Evolutionary conservation across 768 basidiomycete species (phyloP).

Genomic region (Hygrophoropsis aurantiaca): DNA sequence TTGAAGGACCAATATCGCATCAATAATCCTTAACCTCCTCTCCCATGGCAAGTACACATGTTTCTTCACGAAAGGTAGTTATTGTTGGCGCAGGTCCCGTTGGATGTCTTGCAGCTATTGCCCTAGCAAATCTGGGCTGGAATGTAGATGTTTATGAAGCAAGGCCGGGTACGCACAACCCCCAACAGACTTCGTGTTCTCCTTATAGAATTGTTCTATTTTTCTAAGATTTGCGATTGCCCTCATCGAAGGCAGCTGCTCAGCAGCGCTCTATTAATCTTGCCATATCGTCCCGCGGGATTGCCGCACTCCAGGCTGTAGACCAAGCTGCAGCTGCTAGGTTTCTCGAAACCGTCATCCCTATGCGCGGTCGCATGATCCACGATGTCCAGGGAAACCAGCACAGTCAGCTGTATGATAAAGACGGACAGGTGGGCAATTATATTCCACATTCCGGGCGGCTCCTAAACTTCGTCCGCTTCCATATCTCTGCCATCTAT

Average conservation of each 20-base stretch:
- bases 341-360: conserved; percentile 79
- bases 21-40: neutral
- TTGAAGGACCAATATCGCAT: too few species aligned
- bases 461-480: conserved; percentile 9
- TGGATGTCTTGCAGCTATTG: conserved; percentile 86
- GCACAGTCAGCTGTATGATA: conserved; percentile 87
- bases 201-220: conserved; percentile 11
- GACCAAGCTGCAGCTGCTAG: conserved; percentile 67
- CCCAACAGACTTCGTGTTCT: conserved; percentile 13
- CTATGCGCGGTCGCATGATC: conserved; percentile 96
- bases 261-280: conserved; percentile 93
- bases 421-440: conserved; percentile 74
- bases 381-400: conserved; percentile 71
- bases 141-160: conserved; percentile 76
- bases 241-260: conserved; percentile 60
- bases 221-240: conserved; percentile 67
- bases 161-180: conserved; percentile 58
- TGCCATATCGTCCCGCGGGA: conserved; percentile 91
- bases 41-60: neutral
- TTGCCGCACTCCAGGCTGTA: conserved; percentile 82
- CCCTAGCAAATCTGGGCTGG: conserved; percentile 88
- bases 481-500: conserved; percentile 19
- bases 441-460: conserved; percentile 13
- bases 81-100: conserved; percentile 92
- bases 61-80: conserved; percentile 45